Percentiles rank a stretch among this genome's conserved stretches.
Conservation (phyloP, 108 stramenopile species). For the Cyclotella baltica region DNA sequence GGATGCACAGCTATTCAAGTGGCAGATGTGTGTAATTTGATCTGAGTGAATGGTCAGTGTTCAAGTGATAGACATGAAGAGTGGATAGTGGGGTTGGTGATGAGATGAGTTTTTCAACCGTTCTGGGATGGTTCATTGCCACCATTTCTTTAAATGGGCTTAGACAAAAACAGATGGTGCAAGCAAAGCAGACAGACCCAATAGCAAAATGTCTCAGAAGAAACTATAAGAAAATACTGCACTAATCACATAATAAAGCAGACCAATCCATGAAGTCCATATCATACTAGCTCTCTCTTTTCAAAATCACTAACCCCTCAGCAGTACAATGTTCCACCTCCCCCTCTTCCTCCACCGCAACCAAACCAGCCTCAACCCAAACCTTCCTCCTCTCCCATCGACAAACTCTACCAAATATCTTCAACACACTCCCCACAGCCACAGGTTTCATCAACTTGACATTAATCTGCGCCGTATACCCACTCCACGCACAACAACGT, state of each 20-base stretch:
- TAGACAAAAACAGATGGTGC: too few relatives aligned
- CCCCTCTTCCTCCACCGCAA: constrained; percentile 28
- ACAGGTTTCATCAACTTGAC: constrained; percentile 65
- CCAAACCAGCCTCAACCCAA: constrained; percentile 56
- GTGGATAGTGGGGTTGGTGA: too few relatives aligned
- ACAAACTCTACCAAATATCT: constrained; percentile 56
- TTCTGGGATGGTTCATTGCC: too few relatives aligned
- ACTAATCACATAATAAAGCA: background rate
- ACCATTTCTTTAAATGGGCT: too few relatives aligned
- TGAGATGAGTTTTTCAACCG: too few relatives aligned
- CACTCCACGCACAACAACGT: constrained; percentile 76
- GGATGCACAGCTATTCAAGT: too few relatives aligned
- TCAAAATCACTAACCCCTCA: constrained; percentile 78
- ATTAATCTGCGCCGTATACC: constrained; percentile 89
- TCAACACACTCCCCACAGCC: constrained; percentile 61
- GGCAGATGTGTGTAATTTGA: too few relatives aligned
- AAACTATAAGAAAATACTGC: background rate
- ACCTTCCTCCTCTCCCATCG: constrained; percentile 79
- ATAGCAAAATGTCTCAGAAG: background rate
- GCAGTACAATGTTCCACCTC: constrained; percentile 61
- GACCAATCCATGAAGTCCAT: background rate
- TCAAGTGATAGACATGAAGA: too few relatives aligned
- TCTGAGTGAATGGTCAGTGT: too few relatives aligned
- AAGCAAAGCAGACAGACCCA: background rate
- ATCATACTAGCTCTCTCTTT: constrained; percentile 23